Conservation (phyloP, 257 asterid species). For the Solanum okadae region DNA sequence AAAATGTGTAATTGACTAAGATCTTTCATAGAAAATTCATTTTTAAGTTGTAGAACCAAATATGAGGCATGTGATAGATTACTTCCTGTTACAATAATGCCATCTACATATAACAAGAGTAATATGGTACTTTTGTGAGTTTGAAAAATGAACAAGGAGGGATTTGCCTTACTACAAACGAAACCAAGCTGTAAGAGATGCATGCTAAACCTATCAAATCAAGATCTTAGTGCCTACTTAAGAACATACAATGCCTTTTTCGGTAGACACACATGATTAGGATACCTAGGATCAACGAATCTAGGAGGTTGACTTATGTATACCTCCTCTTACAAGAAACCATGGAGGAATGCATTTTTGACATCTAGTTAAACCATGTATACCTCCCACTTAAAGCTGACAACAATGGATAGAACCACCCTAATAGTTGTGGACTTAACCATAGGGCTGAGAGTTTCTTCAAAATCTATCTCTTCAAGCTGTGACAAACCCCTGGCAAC, state of each 20-base stretch:
- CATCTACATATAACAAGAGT: neutral
- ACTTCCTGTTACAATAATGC: neutral
- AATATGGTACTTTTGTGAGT: neutral
- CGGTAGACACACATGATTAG: neutral
- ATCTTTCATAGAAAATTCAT: neutral
- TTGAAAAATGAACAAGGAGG: neutral
- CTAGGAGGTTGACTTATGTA: neutral
- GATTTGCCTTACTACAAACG: neutral
- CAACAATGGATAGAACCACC: neutral
- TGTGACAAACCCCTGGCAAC: neutral
- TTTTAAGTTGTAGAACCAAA: neutral
- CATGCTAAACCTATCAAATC: neutral
- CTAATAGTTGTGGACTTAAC: neutral
- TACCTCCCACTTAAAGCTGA: neutral
- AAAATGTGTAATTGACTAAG: no score
- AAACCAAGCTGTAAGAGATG: neutral
- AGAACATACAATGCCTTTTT: neutral
- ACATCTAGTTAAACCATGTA: neutral
- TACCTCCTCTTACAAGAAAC: neutral
- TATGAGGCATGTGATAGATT: neutral
- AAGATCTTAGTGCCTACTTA: neutral
- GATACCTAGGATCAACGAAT: neutral
- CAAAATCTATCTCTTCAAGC: neutral
- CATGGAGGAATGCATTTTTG: neutral
- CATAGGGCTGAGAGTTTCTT: neutral